Evolutionary conservation across 495 filamentous ascomycete genomes (phyloP), one percentile per base, ranked within the genome.

Genomic region (Sordaria brevicollis): DNA sequence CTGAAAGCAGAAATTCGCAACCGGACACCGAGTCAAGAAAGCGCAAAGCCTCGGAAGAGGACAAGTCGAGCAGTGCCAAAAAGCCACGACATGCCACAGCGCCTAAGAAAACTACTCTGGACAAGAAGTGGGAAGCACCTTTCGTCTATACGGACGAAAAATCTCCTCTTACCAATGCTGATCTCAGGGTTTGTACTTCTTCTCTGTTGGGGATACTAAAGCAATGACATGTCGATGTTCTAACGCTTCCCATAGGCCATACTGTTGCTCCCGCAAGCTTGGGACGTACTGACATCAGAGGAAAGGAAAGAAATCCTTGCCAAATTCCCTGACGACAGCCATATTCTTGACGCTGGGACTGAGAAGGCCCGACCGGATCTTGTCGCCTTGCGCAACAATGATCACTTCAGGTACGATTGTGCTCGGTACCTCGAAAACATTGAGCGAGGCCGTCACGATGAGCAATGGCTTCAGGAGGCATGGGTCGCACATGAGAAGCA

Each of bases 391-490:
- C 73, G 70, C 11, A 84, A 80, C 68, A 79, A 83, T 70, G 74
- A 84, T 75, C 78, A 79, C 49, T 85, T 84, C 71, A 76, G 83
- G 34, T 65, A 83, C 31, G 83, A 85, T 70, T 79, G 78, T 33
- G 76, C 76, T 2, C 77, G 76, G 8, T 84, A 83, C 70, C 71
- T 72, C 19, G 78, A 88, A 19, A 86, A 92, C 73, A 81, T 94
- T 3, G 72, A 79, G 35, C 77, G 83, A 35, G 92, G 92, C 37
- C 84, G 82, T 19, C 87, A 90, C 72, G 86, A 88, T 71, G 84
- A 86, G 0, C 83, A 85, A 71, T 95, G 92, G 92, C 82, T 89
- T 66, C 77, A 73, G 10, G 81, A 90, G 71, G 92, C 92, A 4
- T 84, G 85, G 73, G 72, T 81, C 49, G 91, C 92, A 7, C 85